Conservation (phyloP, 148 eudicot species). For the Oxyria digyna region DNA sequence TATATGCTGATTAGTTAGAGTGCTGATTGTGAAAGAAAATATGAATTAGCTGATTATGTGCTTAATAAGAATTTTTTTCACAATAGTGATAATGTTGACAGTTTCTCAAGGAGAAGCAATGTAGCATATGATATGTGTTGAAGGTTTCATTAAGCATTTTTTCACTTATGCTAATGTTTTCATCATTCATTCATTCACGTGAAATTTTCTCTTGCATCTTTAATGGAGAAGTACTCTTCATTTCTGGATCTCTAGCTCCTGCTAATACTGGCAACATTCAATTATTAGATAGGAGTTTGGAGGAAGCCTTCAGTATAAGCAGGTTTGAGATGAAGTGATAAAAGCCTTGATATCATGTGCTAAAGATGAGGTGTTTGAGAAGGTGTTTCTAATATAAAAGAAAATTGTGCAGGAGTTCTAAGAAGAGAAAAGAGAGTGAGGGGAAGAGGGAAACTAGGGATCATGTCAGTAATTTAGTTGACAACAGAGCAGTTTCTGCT, state of each 20-base stretch:
- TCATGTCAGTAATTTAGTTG: slow-evolving; percentile 16
- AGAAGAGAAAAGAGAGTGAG: slow-evolving; percentile 27
- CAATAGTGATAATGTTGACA: too few relatives aligned
- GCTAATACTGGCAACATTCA: slow-evolving; percentile 45
- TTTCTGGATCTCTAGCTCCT: slow-evolving; percentile 63
- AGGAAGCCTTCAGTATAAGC: slow-evolving; percentile 22
- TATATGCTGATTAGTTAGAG: neutral
- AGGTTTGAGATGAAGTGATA: slow-evolving; percentile 30
- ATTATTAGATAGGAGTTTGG: slow-evolving; percentile 47
- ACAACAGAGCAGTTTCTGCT: slow-evolving; percentile 16
- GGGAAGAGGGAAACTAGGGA: slow-evolving; percentile 16
- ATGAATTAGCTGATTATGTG: neutral
- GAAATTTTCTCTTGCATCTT: slow-evolving; percentile 31
- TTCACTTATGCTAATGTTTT: neutral
- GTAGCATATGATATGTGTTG: neutral
- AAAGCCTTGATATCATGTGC: neutral
- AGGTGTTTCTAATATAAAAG: neutral
- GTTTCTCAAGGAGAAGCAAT: too few relatives aligned
- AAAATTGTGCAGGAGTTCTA: slow-evolving; percentile 19
- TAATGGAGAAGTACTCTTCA: slow-evolving; percentile 72
- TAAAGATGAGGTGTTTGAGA: too few relatives aligned
- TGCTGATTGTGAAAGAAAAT: neutral
- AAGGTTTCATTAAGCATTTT: neutral
- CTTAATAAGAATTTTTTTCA: too few relatives aligned
- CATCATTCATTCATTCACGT: neutral